These are phyloP conservation scores for Barnettozyma populi DNA, from an alignment of 805 yeast species.

Conservation along the genomic window DNA sequence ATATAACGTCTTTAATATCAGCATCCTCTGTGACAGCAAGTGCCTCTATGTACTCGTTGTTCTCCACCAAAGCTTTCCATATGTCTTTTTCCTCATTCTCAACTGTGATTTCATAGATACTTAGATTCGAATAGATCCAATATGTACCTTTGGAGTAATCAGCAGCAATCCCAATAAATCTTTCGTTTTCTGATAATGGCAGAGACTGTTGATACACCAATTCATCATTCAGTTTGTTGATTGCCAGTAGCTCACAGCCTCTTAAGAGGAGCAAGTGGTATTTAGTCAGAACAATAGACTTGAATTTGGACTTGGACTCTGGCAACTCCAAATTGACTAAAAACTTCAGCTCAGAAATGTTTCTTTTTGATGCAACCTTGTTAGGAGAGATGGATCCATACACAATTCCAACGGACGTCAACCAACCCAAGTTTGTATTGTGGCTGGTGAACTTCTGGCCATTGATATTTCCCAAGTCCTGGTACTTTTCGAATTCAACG, in stretches of 20 bases:
- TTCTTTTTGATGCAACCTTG: constrained; percentile 17
- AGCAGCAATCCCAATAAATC: constrained; percentile 40
- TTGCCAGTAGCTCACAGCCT: constrained; percentile 36
- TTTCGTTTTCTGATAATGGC: constrained; percentile 30
- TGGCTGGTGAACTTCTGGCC: constrained; percentile 29
- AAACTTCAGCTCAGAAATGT: constrained; percentile 32
- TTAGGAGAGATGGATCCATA: constrained; percentile 32
- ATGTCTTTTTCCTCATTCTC: constrained; percentile 66
- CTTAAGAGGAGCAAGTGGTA: constrained; percentile 49
- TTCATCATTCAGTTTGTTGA: constrained; percentile 48
- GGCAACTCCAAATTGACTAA: constrained; percentile 37
- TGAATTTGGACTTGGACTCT: constrained; percentile 27
- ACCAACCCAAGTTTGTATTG: constrained; percentile 37
- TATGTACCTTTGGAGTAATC: constrained; percentile 53
- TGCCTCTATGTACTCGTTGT: constrained; percentile 60
- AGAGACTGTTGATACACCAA: constrained; percentile 39
- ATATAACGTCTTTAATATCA: constrained; percentile 42
- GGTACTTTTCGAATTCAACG: constrained; percentile 33
- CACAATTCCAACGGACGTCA: constrained; percentile 41
- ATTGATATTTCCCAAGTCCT: constrained; percentile 28
- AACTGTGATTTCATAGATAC: constrained; percentile 67
- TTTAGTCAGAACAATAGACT: constrained; percentile 42
- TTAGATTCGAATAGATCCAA: constrained; percentile 65
- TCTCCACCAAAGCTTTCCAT: constrained; percentile 60
- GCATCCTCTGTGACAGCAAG: constrained; percentile 35